Base-by-base conservation (phyloP, 768 basidiomycete genomes). In the Tricholoma matsutake region DNA sequence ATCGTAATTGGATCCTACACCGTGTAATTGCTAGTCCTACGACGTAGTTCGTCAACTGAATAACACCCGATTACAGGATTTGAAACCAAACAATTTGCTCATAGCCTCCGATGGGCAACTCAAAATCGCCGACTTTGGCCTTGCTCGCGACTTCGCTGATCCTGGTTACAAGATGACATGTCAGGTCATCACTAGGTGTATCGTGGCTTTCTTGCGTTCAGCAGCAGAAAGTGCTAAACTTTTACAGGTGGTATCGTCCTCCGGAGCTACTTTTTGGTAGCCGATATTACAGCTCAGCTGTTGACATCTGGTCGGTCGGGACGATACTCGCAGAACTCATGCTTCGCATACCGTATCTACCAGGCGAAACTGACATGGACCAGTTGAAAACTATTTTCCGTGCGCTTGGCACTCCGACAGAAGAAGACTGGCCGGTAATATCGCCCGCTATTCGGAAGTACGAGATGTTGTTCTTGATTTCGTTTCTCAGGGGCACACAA, bases 311-410 rank as follows among this genome's bases (percentile, higher is more conserved):
- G 96, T 97, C 96, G 9, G 90, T 97, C 3, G 96, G 96, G 0
- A 97, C 95, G 65, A 99, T 99, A 64, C 96, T 98, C 69, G 94
- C 96, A 3, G 97, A 99, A 72, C 83, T 98, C 55, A 96, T 98
- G 91, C 79, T 98, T 34, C 86, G 97, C 14, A 94, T 91, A 25
- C 97, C 97, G 1, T 99, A 97, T 69, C 83, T 98, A 28, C 89
- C 97, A 1, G 97, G 96, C 16, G 96, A 97, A 65, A 91, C 86
- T 56, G 97, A 98, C 72, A 90, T 99, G 85, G 96, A 97, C 73
- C 97, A 99, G 70, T 76, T 99, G 32, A 96, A 95, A 72, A 93
- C 90, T 35, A 96, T 87, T 56, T 98, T 97, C 72, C 87, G 91
- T 51, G 97, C 96, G 0, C 81, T 99, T 25, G 97, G 97, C 0